Evolutionary conservation across 2,329 filamentous ascomycete genomes (phyloP).

Genomic region (Colletotrichum australisinense): DNA sequence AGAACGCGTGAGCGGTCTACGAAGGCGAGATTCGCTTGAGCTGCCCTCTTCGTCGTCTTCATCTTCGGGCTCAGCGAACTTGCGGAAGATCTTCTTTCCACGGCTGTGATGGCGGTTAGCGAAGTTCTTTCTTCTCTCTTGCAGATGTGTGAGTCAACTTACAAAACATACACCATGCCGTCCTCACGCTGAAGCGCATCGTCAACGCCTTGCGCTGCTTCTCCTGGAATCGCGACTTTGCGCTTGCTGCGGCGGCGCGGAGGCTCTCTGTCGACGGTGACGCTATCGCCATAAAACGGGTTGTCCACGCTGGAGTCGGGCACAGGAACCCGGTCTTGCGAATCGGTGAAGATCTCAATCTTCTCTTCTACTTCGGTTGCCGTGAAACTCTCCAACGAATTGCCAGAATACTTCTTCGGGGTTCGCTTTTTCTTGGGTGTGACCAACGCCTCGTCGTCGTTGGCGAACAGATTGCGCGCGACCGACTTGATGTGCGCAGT

Average conservation of each 20-base stretch:
- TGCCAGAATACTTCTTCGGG: conserved; percentile 66
- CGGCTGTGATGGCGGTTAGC: conserved; percentile 62
- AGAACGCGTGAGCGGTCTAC: conserved; percentile 71
- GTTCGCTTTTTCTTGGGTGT: conserved; percentile 68
- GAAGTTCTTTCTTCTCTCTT: not conserved
- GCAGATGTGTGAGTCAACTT: conserved; percentile 55
- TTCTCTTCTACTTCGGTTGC: conserved; percentile 65
- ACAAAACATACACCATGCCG: conserved; percentile 83
- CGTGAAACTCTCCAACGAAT: conserved; percentile 68
- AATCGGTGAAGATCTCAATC: conserved; percentile 83
- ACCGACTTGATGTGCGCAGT: conserved; percentile 64
- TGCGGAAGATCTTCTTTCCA: conserved; percentile 82
- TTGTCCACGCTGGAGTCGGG: conserved; percentile 75
- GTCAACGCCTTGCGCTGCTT: conserved; percentile 69
- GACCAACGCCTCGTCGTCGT: conserved; percentile 66
- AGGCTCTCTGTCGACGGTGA: conserved; percentile 51
- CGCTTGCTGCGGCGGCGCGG: conserved; percentile 65
- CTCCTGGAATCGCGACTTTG: conserved; percentile 65
- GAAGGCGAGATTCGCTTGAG: conserved; percentile 44
- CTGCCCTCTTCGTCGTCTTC: conserved; percentile 47
- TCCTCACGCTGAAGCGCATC: conserved; percentile 74
- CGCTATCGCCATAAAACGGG: conserved; percentile 71
- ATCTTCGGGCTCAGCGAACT: conserved; percentile 62
- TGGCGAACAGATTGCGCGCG: conserved; percentile 72
- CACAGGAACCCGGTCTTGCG: conserved; percentile 80